phyloP scores from a whole-genome alignment of 2,329 filamentous ascomycete genomes.

The Tricladium varicosporioides region DNA sequence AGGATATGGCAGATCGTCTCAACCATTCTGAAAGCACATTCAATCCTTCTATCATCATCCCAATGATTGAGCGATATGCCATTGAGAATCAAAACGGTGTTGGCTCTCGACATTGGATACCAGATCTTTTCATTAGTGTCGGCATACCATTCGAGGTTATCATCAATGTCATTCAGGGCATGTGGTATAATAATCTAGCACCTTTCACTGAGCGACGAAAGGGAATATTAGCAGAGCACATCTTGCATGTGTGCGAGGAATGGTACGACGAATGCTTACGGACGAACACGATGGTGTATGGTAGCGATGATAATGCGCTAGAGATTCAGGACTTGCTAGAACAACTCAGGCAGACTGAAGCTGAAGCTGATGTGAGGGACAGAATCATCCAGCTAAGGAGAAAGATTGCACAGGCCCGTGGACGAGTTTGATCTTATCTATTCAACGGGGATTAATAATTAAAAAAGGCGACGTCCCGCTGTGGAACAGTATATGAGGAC shows the following conservation, averaged over 20 bases:
- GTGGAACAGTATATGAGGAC: no score
- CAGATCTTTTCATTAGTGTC: constrained; percentile 64
- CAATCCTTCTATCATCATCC: constrained; percentile 58
- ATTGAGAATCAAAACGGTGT: constrained; percentile 57
- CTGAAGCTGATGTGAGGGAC: no score
- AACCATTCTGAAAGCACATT: constrained; percentile 66
- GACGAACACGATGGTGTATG: constrained; percentile 54
- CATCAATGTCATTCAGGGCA: constrained; percentile 59
- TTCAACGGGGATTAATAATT: no score
- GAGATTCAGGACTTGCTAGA: constrained; percentile 43
- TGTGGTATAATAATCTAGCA: constrained; percentile 66
- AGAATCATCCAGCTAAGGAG: no score
- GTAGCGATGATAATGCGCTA: constrained; percentile 55
- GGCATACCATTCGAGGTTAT: constrained; percentile 60
- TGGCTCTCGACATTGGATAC: constrained; percentile 40
- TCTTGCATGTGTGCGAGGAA: constrained; percentile 57
- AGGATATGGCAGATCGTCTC: constrained; percentile 63
- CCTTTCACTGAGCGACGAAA: constrained; percentile 60
- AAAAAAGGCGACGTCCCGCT: no score
- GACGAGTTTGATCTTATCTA: no score
- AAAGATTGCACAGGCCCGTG: no score
- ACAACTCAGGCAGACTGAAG: no score
- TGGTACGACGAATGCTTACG: constrained; percentile 60
- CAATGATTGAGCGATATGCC: constrained; percentile 62
- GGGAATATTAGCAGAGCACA: constrained; percentile 56